Percentiles rank a stretch among this genome's conserved stretches.
Evolutionary conservation across 2,329 filamentous ascomycete genomes (phyloP).

Genomic region (Fusarium pilosicola): DNA sequence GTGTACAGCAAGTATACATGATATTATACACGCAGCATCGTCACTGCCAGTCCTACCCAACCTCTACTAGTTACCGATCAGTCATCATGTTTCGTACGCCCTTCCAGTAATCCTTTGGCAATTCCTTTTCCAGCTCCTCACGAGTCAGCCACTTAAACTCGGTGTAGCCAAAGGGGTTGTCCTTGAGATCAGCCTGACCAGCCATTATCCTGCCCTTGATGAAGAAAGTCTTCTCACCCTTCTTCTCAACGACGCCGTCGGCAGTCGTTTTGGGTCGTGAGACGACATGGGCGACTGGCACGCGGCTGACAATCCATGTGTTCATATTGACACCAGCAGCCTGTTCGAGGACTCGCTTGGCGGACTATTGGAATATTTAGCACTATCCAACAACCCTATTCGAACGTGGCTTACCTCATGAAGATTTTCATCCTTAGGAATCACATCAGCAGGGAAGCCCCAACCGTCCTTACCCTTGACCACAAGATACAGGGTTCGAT

Average conservation of each 20-base stretch:
- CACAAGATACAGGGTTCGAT: slow-evolving; percentile 86
- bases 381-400: background rate
- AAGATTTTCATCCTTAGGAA: slow-evolving; percentile 78
- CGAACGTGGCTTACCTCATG: slow-evolving; percentile 71
- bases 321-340: slow-evolving; percentile 95
- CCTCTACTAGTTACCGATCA: slow-evolving; percentile 66
- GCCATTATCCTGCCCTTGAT: slow-evolving; percentile 97
- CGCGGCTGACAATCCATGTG: slow-evolving; percentile 94
- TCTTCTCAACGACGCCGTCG: slow-evolving; percentile 54
- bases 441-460: slow-evolving; percentile 80
- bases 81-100: slow-evolving; percentile 85
- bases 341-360: slow-evolving; percentile 79
- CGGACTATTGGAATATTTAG: slow-evolving; percentile 67
- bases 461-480: slow-evolving; percentile 81
- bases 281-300: slow-evolving; percentile 84
- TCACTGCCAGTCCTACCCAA: slow-evolving; percentile 20
- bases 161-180: slow-evolving; percentile 75
- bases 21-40: slow-evolving; percentile 44
- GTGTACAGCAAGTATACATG: slow-evolving; percentile 46
- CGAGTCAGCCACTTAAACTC: slow-evolving; percentile 95
- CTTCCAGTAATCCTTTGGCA: slow-evolving; percentile 76
- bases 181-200: slow-evolving; percentile 84
- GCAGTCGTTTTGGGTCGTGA: slow-evolving; percentile 60
- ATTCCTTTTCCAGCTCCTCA: slow-evolving; percentile 80
- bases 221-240: slow-evolving; percentile 90